phyloP scores from a whole-genome alignment of 176 grass and related monocot species.

The Cenchrus americanus region DNA sequence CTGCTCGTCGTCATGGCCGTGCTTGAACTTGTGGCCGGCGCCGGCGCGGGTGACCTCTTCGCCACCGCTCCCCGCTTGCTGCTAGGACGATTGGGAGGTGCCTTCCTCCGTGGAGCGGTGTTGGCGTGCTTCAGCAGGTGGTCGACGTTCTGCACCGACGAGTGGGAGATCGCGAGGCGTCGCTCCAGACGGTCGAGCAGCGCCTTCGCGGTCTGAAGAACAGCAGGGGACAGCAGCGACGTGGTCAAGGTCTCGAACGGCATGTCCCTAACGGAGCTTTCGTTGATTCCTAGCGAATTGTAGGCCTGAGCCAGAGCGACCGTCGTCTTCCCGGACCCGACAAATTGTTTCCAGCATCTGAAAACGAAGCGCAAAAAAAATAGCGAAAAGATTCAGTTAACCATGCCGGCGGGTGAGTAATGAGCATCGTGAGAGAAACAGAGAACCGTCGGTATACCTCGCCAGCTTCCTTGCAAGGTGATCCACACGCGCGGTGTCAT shows the following conservation, averaged over 20 bases:
- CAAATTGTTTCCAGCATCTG: too few species aligned
- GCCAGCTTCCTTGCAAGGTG: too few species aligned
- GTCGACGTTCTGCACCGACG: constrained; percentile 67
- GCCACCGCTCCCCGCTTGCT: constrained; percentile 33
- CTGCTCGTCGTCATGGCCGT: constrained; percentile 34
- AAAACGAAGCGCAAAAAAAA: too few species aligned
- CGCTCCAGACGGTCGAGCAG: constrained; percentile 74
- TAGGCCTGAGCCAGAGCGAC: constrained; percentile 46
- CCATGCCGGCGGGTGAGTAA: too few species aligned
- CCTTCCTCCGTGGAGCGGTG: constrained; percentile 56
- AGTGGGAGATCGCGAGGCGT: constrained; percentile 49
- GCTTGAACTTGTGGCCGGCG: constrained; percentile 21
- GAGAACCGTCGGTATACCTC: too few species aligned
- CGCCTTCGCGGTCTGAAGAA: constrained; percentile 65
- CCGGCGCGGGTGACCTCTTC: constrained; percentile 35
- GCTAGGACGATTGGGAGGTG: constrained; percentile 29
- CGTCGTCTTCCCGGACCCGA: too few species aligned
- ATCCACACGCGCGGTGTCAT: too few species aligned
- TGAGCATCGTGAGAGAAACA: too few species aligned
- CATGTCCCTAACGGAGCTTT: constrained; percentile 76
- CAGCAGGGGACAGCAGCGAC: constrained; percentile 68
- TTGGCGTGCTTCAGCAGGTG: constrained; percentile 82
- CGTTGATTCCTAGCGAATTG: constrained; percentile 62
- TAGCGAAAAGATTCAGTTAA: too few species aligned
- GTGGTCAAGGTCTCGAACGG: constrained; percentile 79